These are phyloP conservation scores for Diutina ranongensis DNA, from an alignment of 1,139 yeast species.

Conservation along the genomic window DNA sequence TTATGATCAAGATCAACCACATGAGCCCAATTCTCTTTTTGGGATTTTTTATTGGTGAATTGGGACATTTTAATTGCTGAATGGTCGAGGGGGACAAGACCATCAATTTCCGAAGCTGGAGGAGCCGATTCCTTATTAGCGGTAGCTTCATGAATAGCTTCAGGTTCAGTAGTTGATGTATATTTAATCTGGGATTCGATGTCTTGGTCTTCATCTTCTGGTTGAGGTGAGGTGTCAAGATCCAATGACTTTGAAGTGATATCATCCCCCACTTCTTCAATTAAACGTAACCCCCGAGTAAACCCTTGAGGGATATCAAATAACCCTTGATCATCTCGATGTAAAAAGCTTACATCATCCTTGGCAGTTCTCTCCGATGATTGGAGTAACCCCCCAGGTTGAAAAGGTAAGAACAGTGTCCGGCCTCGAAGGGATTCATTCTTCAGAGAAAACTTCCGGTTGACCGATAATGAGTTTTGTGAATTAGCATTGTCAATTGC, in stretches of 20 bases:
- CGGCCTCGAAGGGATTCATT: slow-evolving; percentile 57
- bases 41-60: slow-evolving; percentile 52
- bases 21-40: slow-evolving; percentile 67
- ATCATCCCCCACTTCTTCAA: slow-evolving; percentile 6
- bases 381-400: slow-evolving; percentile 76
- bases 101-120: slow-evolving; percentile 35
- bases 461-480: slow-evolving; percentile 61
- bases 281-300: slow-evolving; percentile 48
- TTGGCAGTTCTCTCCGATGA: slow-evolving; percentile 12
- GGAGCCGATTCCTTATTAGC: no score
- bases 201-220: slow-evolving; percentile 3
- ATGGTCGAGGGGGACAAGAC: slow-evolving; percentile 75
- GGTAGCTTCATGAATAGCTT: slow-evolving; percentile 95
- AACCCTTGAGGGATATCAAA: slow-evolving; percentile 81
- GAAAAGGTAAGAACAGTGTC: slow-evolving; percentile 74
- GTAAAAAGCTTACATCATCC: slow-evolving; percentile 34
- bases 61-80: slow-evolving; percentile 81
- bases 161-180: slow-evolving; percentile 55
- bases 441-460: slow-evolving; percentile 54
- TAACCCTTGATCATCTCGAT: slow-evolving; percentile 61
- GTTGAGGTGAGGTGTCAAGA: no score
- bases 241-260: slow-evolving; percentile 30
- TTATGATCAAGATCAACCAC: slow-evolving; percentile 78
- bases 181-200: no score
- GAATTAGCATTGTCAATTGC: slow-evolving; percentile 46